Conservation (phyloP, 2,329 filamentous ascomycete genomes). For the Trichophyton verrucosum region DNA sequence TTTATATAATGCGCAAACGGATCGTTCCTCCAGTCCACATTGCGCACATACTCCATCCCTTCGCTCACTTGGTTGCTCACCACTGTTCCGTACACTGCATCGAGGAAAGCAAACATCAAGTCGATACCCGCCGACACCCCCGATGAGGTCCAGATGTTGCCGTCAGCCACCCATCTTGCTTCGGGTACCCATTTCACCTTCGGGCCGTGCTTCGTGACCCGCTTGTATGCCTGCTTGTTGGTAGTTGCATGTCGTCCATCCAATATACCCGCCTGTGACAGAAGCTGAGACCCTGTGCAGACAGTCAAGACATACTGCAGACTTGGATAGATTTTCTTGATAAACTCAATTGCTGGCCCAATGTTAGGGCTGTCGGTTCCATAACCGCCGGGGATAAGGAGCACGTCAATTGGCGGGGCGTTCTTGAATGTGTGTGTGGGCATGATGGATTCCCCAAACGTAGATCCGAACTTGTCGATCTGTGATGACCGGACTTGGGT, state of each 20-base stretch:
- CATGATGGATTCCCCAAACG: conserved; percentile 28
- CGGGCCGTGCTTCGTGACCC: conserved; percentile 37
- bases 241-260: conserved; percentile 51
- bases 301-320: conserved; percentile 49
- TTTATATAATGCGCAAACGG: conserved; percentile 34
- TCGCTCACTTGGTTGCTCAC: conserved; percentile 39
- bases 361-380: conserved; percentile 30
- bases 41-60: conserved; percentile 48
- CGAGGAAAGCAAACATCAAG: conserved; percentile 46
- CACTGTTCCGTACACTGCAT: conserved; percentile 41
- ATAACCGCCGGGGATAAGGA: conserved; percentile 5
- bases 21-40: conserved; percentile 40
- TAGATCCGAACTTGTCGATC: conserved; percentile 11
- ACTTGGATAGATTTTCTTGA: conserved; percentile 34
- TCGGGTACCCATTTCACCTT: conserved; percentile 48
- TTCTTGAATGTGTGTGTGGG: conserved; percentile 43
- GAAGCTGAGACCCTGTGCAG: conserved; percentile 51
- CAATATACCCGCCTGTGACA: conserved; percentile 48
- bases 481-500: conserved; percentile 14
- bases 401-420: neutral
- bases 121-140: conserved; percentile 54
- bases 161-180: conserved; percentile 54
- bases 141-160: conserved; percentile 53
- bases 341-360: conserved; percentile 34
- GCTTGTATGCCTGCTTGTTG: conserved; percentile 49